Conservation (phyloP, 768 basidiomycete species). For the Lanmaoa rubissima region DNA sequence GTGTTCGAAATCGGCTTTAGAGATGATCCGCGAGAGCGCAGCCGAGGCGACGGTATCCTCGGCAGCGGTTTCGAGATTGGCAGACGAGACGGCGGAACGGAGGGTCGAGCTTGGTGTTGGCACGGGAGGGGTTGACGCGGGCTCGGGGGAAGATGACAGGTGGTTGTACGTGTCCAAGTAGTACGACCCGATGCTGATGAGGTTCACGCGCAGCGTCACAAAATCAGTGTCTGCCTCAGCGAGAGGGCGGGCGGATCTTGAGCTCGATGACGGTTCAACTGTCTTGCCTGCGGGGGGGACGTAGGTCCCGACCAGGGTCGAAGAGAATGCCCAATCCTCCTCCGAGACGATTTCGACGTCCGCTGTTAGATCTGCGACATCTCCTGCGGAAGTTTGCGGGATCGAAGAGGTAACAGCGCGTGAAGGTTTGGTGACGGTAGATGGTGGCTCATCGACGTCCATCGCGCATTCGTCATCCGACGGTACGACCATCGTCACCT, state of each 20-base stretch:
- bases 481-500: slow-evolving; percentile 17
- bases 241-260: background rate
- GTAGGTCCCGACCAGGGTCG: slow-evolving; percentile 27
- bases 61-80: slow-evolving; percentile 38
- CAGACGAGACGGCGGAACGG: slow-evolving; percentile 26
- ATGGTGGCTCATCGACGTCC: slow-evolving; percentile 23
- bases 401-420: background rate
- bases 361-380: background rate
- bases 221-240: background rate
- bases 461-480: slow-evolving; percentile 29
- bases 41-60: slow-evolving; percentile 57
- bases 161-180: slow-evolving; percentile 20
- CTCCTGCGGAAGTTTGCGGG: background rate
- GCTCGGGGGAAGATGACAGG: background rate
- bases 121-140: background rate
- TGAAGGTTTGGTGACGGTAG: slow-evolving; percentile 20
- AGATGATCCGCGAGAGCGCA: slow-evolving; percentile 79
- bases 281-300: slow-evolving; percentile 15
- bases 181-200: slow-evolving; percentile 19
- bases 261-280: background rate
- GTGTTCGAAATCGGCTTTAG: slow-evolving; percentile 75
- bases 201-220: slow-evolving; percentile 21
- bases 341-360: slow-evolving; percentile 8
- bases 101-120: slow-evolving; percentile 10
- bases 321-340: slow-evolving; percentile 22